These are phyloP conservation scores for Knoxia roxburghii DNA, from an alignment of 257 asterid species.

Conservation along the genomic window DNA sequence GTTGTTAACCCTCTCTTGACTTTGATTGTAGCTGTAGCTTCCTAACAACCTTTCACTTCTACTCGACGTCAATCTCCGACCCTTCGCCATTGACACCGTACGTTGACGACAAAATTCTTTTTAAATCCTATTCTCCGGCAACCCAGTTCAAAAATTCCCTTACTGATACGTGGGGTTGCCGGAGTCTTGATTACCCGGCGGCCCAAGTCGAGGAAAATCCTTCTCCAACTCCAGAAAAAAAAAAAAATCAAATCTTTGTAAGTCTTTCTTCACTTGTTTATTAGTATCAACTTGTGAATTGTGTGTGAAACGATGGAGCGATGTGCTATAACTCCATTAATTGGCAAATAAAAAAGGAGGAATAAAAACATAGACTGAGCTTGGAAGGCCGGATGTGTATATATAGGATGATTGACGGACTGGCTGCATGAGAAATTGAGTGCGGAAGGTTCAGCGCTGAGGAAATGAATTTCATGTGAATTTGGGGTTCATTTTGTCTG, in stretches of 20 bases:
- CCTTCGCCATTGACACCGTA: slow-evolving; percentile 58
- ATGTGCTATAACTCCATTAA: slow-evolving; percentile 20
- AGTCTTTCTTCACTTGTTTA: background rate
- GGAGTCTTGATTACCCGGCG: slow-evolving; percentile 36
- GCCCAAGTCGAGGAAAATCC: slow-evolving; percentile 16
- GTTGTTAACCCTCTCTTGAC: slow-evolving; percentile 31
- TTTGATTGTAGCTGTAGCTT: slow-evolving; percentile 28
- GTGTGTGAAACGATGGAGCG: background rate
- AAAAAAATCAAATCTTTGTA: background rate
- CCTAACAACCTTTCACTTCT: slow-evolving; percentile 63
- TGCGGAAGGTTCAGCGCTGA: slow-evolving; percentile 2
- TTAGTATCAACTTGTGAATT: background rate
- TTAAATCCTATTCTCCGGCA: slow-evolving; percentile 15
- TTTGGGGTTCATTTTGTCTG: slow-evolving; percentile 68
- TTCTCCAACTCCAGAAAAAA: background rate
- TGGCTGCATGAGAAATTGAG: slow-evolving; percentile 20
- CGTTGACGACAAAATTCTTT: background rate
- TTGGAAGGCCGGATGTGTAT: slow-evolving; percentile 31
- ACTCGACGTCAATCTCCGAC: slow-evolving; percentile 53
- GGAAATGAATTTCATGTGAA: slow-evolving; percentile 45
- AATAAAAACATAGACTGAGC: slow-evolving; percentile 18
- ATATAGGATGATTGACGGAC: slow-evolving; percentile 36
- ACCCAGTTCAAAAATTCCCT: slow-evolving; percentile 14
- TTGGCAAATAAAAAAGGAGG: background rate
- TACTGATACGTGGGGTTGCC: slow-evolving; percentile 18